A percentile compares a stretch with the other conserved stretches of the same genome.
These are phyloP conservation scores for Achlya hypogyna DNA, from an alignment of 352 stramenopile species.

Conservation along the genomic window DNA sequence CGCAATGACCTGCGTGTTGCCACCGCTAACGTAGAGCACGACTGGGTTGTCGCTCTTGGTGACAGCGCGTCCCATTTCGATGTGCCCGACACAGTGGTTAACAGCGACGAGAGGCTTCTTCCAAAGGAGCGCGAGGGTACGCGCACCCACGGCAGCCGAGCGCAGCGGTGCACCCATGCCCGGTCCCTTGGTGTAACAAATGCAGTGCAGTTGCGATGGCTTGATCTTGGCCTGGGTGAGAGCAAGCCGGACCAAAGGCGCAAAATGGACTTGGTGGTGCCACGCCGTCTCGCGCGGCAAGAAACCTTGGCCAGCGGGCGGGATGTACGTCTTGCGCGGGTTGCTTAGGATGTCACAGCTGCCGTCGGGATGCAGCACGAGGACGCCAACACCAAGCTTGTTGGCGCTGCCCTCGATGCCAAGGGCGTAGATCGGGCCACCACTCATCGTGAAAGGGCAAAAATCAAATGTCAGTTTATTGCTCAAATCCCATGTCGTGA, in stretches of 20 bases:
- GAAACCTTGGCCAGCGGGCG: constrained; percentile 95
- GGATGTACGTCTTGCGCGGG: constrained; percentile 98
- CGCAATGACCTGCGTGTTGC: constrained; percentile 97
- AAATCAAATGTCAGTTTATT: not conserved
- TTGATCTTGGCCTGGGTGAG: constrained; percentile 86
- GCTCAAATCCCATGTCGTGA: not conserved
- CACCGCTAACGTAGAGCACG: constrained; percentile 98
- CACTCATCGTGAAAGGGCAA: constrained; percentile 9
- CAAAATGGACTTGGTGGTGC: constrained; percentile 98
- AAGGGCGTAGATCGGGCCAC: constrained; percentile 49
- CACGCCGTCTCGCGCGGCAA: constrained; percentile 96
- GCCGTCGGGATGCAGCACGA: constrained; percentile 54
- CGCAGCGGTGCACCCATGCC: constrained; percentile 98
- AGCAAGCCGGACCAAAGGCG: constrained; percentile 91
- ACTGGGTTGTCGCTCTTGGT: constrained; percentile 93
- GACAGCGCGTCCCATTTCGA: constrained; percentile 99
- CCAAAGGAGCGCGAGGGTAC: constrained; percentile 92
- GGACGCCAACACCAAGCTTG: constrained; percentile 91
- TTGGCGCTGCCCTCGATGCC: constrained; percentile 98
- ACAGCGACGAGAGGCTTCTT: constrained; percentile 93
- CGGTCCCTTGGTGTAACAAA: constrained; percentile 94
- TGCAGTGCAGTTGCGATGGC: constrained; percentile 83
- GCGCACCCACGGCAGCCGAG: constrained; percentile 92
- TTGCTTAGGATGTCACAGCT: constrained; percentile 95
- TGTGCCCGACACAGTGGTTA: constrained; percentile 99